Percentiles rank a stretch among this genome's conserved stretches.
Evolutionary conservation across 352 stramenopile genomes (phyloP).

Genomic region (Blastocystis sp.): DNA sequence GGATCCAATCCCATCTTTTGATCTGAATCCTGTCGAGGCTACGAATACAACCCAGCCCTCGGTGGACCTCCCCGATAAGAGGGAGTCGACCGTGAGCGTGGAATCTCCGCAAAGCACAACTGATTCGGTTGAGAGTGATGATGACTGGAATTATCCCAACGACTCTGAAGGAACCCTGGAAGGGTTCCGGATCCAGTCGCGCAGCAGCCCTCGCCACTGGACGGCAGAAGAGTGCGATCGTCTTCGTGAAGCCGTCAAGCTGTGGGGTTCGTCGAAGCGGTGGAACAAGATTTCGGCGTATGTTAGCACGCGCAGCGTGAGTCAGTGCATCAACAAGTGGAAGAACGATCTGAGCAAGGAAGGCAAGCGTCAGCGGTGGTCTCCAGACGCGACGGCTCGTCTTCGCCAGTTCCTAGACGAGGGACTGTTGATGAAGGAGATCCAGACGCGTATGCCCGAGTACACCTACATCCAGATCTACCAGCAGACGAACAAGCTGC

Average conservation of each 20-base stretch:
- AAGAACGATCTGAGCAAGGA: constrained; percentile 39
- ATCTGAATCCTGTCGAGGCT: no score
- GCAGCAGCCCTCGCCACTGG: neutral
- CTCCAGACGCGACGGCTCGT: neutral
- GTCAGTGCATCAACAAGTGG: constrained; percentile 56
- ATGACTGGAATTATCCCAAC: neutral
- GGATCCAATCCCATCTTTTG: no score
- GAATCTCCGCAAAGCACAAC: no score
- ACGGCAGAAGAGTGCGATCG: constrained; percentile 21
- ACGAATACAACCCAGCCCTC: no score
- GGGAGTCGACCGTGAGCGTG: no score
- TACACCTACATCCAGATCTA: constrained; percentile 50
- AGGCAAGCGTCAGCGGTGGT: constrained; percentile 27
- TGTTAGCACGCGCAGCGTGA: constrained; percentile 23
- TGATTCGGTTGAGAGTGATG: neutral
- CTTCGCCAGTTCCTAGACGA: neutral
- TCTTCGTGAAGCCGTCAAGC: neutral
- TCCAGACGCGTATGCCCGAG: constrained; percentile 17
- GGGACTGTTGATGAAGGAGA: constrained; percentile 6
- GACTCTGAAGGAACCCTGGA: neutral
- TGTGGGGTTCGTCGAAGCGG: neutral
- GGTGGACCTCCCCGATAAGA: no score
- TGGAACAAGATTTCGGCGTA: constrained; percentile 23
- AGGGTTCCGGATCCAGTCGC: neutral
- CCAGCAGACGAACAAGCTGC: constrained; percentile 28